phyloP scores from a whole-genome alignment of 164 flowering plant species.

The Echeveria elegans region DNA sequence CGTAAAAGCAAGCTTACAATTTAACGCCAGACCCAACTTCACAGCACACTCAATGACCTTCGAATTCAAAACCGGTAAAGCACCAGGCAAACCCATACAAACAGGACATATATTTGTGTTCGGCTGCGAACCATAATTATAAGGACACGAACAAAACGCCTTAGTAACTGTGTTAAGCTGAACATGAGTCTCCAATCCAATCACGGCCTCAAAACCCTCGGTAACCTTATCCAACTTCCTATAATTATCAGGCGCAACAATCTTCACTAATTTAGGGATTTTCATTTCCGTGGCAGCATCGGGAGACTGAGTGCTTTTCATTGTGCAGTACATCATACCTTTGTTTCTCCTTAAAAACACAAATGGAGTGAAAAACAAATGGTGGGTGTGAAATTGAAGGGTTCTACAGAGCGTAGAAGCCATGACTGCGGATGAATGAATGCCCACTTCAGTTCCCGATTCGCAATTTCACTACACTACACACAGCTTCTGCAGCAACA shows the following conservation, averaged over 20 bases:
- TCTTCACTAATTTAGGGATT: constrained; percentile 14
- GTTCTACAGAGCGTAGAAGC: constrained; percentile 53
- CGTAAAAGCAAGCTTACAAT: constrained; percentile 53
- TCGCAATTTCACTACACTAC: background rate
- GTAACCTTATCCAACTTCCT: constrained; percentile 25
- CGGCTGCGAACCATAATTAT: constrained; percentile 71
- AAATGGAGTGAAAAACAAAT: constrained; percentile 28
- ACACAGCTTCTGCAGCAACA: background rate
- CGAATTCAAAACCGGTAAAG: constrained; percentile 79
- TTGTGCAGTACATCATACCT: constrained; percentile 32
- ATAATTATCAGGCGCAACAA: constrained; percentile 16
- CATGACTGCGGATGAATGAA: constrained; percentile 20
- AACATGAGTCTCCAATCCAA: constrained; percentile 95
- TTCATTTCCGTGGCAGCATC: constrained; percentile 31
- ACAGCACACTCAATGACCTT: constrained; percentile 83
- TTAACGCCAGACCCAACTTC: constrained; percentile 74
- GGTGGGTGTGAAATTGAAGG: constrained; percentile 21
- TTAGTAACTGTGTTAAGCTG: constrained; percentile 76
- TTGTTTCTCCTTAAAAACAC: constrained; percentile 28
- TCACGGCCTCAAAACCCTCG: constrained; percentile 64
- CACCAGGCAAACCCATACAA: constrained; percentile 94
- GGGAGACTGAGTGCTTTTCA: constrained; percentile 28
- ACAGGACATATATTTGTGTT: constrained; percentile 74
- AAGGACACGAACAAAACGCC: constrained; percentile 80
- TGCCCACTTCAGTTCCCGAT: background rate